phyloP scores from a whole-genome alignment of 2,329 filamentous ascomycete genomes.

The Monosporascus sp. region DNA sequence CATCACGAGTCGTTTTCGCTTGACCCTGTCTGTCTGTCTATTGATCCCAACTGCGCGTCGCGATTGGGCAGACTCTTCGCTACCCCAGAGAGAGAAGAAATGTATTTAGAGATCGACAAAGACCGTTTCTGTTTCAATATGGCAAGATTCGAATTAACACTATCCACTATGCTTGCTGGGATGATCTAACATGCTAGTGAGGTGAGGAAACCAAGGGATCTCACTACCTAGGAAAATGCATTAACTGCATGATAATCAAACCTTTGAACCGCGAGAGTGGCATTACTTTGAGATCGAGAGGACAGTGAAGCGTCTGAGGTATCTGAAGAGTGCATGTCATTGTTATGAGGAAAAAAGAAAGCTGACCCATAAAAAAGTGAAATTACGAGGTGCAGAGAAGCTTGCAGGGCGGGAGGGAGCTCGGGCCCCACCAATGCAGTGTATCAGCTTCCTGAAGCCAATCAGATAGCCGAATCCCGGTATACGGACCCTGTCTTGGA shows the following conservation, averaged over 20 bases:
- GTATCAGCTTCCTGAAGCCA: background rate
- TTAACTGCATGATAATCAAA: too few relatives aligned
- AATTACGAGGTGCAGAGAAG: background rate
- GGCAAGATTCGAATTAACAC: background rate
- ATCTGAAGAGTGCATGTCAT: too few relatives aligned
- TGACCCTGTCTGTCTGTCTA: too few relatives aligned
- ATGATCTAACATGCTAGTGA: background rate
- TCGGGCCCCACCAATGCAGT: background rate
- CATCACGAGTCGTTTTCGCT: too few relatives aligned
- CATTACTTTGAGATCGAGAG: too few relatives aligned
- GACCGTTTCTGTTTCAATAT: background rate
- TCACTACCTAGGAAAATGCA: background rate
- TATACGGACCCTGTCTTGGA: background rate
- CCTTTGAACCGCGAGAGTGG: too few relatives aligned
- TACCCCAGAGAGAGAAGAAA: too few relatives aligned
- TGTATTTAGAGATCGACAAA: too few relatives aligned
- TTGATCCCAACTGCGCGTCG: too few relatives aligned
- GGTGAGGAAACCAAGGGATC: background rate
- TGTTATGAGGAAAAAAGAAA: background rate
- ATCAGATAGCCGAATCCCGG: background rate
- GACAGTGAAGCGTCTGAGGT: too few relatives aligned
- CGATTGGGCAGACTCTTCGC: too few relatives aligned
- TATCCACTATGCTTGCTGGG: background rate
- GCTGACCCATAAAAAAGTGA: background rate
- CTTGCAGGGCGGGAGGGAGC: background rate